phyloP scores from a whole-genome alignment of 2,329 filamentous ascomycete genomes.

The Sporothrix schenckii region DNA sequence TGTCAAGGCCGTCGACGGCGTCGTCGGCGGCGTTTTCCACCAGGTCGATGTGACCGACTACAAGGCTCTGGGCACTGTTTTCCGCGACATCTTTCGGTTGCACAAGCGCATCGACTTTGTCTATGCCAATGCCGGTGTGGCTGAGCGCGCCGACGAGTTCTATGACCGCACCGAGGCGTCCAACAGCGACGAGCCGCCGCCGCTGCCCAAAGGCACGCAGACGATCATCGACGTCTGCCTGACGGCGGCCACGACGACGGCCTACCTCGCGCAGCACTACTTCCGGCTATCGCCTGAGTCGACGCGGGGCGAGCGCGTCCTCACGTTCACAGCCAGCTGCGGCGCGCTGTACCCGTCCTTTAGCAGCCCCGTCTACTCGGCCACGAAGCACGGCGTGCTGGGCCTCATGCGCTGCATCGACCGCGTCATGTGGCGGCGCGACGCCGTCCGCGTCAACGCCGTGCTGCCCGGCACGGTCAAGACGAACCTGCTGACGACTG shows the following conservation, averaged over 20 bases:
- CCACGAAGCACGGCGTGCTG: conserved; percentile 43
- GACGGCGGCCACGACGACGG: conserved; percentile 45
- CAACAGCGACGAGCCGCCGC: conserved; percentile 17
- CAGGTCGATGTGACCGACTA: conserved; percentile 30
- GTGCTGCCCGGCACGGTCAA: conserved; percentile 43
- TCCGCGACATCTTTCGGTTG: conserved; percentile 18
- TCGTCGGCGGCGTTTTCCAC: conserved; percentile 29
- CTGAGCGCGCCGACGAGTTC: conserved; percentile 25
- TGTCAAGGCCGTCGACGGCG: conserved; percentile 8
- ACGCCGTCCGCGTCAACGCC: conserved; percentile 42
- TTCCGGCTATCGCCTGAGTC: conserved; percentile 41
- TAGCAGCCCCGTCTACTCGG: conserved; percentile 43
- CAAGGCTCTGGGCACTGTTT: conserved; percentile 26
- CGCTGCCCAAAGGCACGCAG: conserved; percentile 15
- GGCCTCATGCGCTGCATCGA: conserved; percentile 44
- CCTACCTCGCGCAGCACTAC: conserved; percentile 49
- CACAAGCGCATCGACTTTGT: conserved; percentile 30
- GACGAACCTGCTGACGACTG: conserved; percentile 41
- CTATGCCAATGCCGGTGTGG: conserved; percentile 32
- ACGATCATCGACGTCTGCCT: conserved; percentile 42
- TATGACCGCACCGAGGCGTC: conserved; percentile 20
- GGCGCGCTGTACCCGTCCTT: conserved; percentile 41
- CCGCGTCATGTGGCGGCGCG: conserved; percentile 37
- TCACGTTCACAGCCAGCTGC: conserved; percentile 42
- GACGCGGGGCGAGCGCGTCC: conserved; percentile 33